Percentiles rank a stretch among this genome's conserved stretches.
Conservation (phyloP, 495 filamentous ascomycete genomes). For the Daldinia concentrica region DNA sequence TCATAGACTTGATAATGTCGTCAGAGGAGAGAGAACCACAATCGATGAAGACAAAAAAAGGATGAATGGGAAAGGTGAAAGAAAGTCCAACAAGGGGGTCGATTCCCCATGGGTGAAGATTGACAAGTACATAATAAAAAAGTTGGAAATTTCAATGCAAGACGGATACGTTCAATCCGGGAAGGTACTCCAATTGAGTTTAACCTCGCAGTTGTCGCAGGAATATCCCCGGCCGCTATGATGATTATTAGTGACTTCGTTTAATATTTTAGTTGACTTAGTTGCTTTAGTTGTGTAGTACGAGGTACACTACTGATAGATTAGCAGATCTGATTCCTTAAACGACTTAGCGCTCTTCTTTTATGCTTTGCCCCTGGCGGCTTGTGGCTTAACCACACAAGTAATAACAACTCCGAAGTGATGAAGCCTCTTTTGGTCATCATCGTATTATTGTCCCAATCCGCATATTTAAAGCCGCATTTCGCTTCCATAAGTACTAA, state of each 20-base stretch:
- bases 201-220: slow-evolving; percentile 20
- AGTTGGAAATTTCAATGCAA: slow-evolving; percentile 41
- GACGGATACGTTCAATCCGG: slow-evolving; percentile 22
- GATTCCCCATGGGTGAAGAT: slow-evolving; percentile 25
- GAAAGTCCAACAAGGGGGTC: slow-evolving; percentile 28
- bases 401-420: background rate
- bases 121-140: slow-evolving; percentile 39
- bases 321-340: slow-evolving; percentile 15
- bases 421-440: background rate
- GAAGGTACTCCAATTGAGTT: slow-evolving; percentile 38
- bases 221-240: slow-evolving; percentile 36
- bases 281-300: background rate
- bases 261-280: slow-evolving; percentile 6
- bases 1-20: slow-evolving; percentile 31
- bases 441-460: background rate
- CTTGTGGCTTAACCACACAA: slow-evolving; percentile 20
- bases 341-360: slow-evolving; percentile 22
- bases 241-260: slow-evolving; percentile 32
- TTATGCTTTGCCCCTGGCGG: slow-evolving; percentile 5
- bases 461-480: background rate
- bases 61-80: background rate
- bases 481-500: slow-evolving; percentile 1
- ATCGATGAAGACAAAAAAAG: slow-evolving; percentile 44
- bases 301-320: background rate
- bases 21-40: slow-evolving; percentile 20